A percentile compares a stretch with the other conserved stretches of the same genome.
phyloP scores from a whole-genome alignment of 495 filamentous ascomycete genomes.

The Darksidea phi region DNA sequence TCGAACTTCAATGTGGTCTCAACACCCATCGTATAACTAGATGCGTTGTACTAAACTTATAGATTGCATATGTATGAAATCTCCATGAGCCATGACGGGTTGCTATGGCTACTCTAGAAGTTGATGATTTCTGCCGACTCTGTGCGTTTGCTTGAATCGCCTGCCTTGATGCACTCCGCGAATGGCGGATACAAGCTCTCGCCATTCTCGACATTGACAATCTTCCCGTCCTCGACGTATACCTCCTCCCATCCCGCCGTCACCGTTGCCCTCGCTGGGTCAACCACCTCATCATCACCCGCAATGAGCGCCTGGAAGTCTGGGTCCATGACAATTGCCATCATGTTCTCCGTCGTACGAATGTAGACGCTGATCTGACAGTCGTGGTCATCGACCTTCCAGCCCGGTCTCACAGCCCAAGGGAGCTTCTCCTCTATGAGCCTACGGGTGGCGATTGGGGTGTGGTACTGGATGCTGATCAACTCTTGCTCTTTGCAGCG shows the following conservation, averaged over 20 bases:
- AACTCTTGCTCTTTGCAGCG: neutral
- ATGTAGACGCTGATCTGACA: neutral
- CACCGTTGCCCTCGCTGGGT: neutral
- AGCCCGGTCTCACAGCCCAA: neutral
- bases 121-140: neutral
- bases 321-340: neutral
- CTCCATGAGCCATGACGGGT: neutral
- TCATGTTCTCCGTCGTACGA: neutral
- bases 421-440: neutral
- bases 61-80: neutral
- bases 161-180: neutral
- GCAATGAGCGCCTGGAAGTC: neutral
- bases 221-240: constrained; percentile 1
- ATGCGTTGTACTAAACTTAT: too few species aligned
- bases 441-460: neutral
- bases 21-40: too few species aligned
- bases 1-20: too few species aligned
- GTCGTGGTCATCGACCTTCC: neutral
- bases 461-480: constrained; percentile 1
- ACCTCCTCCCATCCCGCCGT: constrained; percentile 9
- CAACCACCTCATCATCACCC: neutral
- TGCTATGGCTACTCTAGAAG: neutral
- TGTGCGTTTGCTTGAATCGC: neutral
- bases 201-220: neutral
- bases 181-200: constrained; percentile 1